Evolutionary conservation across 176 grass and related monocot species (phyloP).

Genomic region (Ananas comosus): DNA sequence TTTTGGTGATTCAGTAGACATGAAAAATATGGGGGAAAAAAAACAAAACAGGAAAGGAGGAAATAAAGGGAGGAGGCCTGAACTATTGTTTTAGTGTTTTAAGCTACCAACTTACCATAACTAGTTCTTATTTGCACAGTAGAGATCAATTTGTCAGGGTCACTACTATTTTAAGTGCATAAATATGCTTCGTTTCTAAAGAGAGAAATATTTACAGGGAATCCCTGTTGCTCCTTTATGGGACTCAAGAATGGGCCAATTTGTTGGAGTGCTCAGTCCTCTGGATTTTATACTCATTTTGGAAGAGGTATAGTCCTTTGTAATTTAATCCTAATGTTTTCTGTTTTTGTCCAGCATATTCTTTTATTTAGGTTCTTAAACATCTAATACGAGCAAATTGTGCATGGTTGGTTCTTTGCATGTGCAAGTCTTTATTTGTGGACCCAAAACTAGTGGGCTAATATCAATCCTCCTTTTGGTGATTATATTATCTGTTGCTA

Average conservation of each 20-base stretch:
- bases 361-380: neutral
- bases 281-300: constrained; percentile 97
- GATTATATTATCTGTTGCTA: too few relatives aligned
- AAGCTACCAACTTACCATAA: too few relatives aligned
- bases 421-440: too few relatives aligned
- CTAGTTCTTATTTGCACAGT: neutral
- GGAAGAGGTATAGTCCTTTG: constrained; percentile 46
- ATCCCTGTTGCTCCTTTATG: constrained; percentile 94
- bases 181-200: constrained; percentile 3
- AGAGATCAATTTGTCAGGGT: neutral
- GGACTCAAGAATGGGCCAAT: constrained; percentile 71
- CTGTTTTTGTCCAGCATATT: constrained; percentile 11
- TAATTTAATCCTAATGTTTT: constrained; percentile 4
- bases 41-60: too few relatives aligned
- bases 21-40: too few relatives aligned
- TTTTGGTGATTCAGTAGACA: too few relatives aligned
- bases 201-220: constrained; percentile 34
- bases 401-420: neutral
- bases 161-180: neutral
- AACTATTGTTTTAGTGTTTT: too few relatives aligned
- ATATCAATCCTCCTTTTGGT: too few relatives aligned
- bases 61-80: too few relatives aligned
- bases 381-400: neutral
- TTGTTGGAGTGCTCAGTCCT: constrained; percentile 84
- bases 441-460: too few relatives aligned